Evolutionary conservation across 164 flowering plant species (phyloP), one percentile per base, ranked within the genome.

Genomic region (Magnolia officinalis): DNA sequence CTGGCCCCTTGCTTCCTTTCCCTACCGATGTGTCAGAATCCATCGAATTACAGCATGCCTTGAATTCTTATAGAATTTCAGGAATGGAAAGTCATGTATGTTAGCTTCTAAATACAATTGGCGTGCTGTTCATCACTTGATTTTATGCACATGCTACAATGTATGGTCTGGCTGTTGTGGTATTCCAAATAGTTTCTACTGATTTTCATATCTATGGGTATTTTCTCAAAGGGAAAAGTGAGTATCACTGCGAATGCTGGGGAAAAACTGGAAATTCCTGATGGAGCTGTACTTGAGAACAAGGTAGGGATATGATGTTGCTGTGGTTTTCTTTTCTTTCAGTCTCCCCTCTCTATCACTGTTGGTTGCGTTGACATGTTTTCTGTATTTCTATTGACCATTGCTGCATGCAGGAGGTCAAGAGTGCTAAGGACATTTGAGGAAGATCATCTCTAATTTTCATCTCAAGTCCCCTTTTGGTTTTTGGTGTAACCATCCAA

Each of bases 191-290:
- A 16, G 16, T 55, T 55, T 55, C 2, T 2, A 55, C 61, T 55
- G 61, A 55, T 10, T 16, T 55, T 16, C 18, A 16, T 55, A 16
- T 59, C 63, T 13, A 64, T 64, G 67, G 67, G 71, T 70, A 21
- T 51, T 73, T 55, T 71, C 64, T 73, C 77, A 66, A 52, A 88
- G 91, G 88, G 91, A 4, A 84, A 83, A 14, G 88, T 88, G 74
- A 83, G 23, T 8, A 73, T 88, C 76, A 58, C 76, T 77, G 86
- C 86, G 29, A 80, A 83, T 72, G 45, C 88, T 50, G 88, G 88
- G 18, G 75, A 11, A 75, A 87, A 85, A 78, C 72, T 88, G 74
- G 86, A 88, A 84, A 88, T 88, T 72, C 89, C 89, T 45, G 91
- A 83, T 80, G 88, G 87, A 78, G 81, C 72, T 63, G 88, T 87